Evolutionary conservation across 176 grass and related monocot genomes (phyloP).

Genomic region (Thinopyrum elongatum): DNA sequence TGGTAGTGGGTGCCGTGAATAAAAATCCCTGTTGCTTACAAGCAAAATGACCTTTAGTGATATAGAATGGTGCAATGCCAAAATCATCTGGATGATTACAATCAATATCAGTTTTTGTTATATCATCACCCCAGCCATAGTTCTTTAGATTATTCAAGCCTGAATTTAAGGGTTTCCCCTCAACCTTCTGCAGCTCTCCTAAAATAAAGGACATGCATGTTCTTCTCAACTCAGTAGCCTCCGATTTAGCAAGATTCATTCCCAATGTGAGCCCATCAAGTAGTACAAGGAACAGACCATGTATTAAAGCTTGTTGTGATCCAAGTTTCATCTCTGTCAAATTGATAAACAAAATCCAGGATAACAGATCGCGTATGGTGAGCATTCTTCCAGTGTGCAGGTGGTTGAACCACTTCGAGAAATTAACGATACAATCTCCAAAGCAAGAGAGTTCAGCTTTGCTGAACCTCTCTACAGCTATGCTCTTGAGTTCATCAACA

Average conservation of each 20-base stretch:
- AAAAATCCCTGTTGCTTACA: conserved; percentile 64
- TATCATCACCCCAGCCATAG: conserved; percentile 80
- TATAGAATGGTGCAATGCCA: conserved; percentile 79
- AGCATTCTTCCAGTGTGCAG: conserved; percentile 70
- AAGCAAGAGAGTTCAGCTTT: conserved; percentile 49
- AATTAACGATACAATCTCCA: conserved; percentile 75
- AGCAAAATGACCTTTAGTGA: conserved; percentile 55
- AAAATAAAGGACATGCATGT: conserved; percentile 61
- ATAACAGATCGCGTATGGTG: conserved; percentile 80
- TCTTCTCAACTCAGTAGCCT: conserved; percentile 65
- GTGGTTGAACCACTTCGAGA: conserved; percentile 97
- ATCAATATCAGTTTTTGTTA: conserved; percentile 32
- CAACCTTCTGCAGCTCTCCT: conserved; percentile 60
- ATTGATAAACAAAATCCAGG: conserved; percentile 92
- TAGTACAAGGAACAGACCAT: conserved; percentile 86
- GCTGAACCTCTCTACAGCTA: conserved; percentile 66
- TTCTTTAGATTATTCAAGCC: conserved; percentile 49
- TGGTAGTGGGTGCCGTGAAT: conserved; percentile 76
- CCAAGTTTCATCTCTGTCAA: conserved; percentile 60
- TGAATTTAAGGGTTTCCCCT: conserved; percentile 32
- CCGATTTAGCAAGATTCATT: conserved; percentile 53
- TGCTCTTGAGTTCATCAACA: conserved; percentile 69
- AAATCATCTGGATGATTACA: conserved; percentile 51
- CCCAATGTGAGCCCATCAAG: conserved; percentile 93
- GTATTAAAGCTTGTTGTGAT: conserved; percentile 63